Conservation (phyloP, 1,139 yeast species). For the Pneumocystis oryctolagi region DNA sequence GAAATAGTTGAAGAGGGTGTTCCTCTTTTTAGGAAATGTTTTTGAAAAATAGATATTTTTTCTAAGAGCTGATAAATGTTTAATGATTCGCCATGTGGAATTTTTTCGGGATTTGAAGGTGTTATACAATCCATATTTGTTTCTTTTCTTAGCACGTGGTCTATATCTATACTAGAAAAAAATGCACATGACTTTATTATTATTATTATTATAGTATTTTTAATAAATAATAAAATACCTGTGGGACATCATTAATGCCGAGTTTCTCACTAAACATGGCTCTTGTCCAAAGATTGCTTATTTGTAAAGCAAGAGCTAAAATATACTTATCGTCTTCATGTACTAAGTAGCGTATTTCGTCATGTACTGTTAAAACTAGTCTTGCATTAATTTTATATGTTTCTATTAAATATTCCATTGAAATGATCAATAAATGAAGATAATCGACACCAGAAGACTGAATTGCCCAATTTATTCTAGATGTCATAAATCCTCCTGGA, state of each 20-base stretch:
- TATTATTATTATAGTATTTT: neutral
- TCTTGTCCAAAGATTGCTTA: constrained; percentile 88
- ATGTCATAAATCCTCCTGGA: constrained; percentile 58
- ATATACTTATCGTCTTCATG: constrained; percentile 57
- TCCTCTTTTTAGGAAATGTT: neutral
- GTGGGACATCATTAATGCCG: constrained; percentile 82
- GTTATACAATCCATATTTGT: constrained; percentile 79
- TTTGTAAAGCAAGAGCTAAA: constrained; percentile 70
- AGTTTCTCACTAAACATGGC: constrained; percentile 89
- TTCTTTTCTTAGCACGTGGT: constrained; percentile 74
- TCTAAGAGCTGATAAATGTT: constrained; percentile 42
- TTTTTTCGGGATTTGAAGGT: constrained; percentile 62
- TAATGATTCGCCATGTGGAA: constrained; percentile 66
- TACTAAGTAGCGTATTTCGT: constrained; percentile 74
- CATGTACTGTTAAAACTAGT: constrained; percentile 79
- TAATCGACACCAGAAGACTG: constrained; percentile 98
- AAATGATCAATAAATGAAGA: constrained; percentile 63
- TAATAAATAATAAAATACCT: constrained; percentile 37
- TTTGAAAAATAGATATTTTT: constrained; percentile 14
- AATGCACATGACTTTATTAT: constrained; percentile 37
- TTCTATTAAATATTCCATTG: constrained; percentile 71
- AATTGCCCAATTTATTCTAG: constrained; percentile 93
- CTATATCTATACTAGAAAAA: constrained; percentile 87
- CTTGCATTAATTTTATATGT: constrained; percentile 63
- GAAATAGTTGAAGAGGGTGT: neutral